A percentile compares a stretch with the other conserved stretches of the same genome.
phyloP scores from a whole-genome alignment of 208 protist species.

The Leptomonas seymouri region DNA sequence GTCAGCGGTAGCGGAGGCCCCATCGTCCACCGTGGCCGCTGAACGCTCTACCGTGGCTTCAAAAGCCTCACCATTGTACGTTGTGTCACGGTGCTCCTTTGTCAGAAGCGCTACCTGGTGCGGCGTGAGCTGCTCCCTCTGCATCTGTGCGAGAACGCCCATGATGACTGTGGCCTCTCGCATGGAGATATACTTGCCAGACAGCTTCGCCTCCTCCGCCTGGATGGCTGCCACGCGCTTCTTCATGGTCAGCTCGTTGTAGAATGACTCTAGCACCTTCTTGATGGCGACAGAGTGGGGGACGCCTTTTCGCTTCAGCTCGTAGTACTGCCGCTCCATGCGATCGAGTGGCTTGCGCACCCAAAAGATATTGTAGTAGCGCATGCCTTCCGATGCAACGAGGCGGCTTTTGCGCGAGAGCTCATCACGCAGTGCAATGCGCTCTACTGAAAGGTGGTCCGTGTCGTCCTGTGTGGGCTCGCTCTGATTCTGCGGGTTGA shows the following conservation, averaged over 20 bases:
- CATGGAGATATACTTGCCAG: constrained; percentile 90
- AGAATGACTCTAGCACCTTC: constrained; percentile 76
- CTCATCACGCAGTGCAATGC: constrained; percentile 77
- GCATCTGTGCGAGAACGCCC: constrained; percentile 79
- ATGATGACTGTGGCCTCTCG: constrained; percentile 88
- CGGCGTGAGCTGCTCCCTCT: constrained; percentile 86
- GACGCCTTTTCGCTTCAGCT: constrained; percentile 71
- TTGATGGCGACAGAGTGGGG: constrained; percentile 76
- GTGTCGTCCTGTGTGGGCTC: constrained; percentile 82
- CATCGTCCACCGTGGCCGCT: background rate
- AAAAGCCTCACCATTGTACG: constrained; percentile 38
- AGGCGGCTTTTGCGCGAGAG: constrained; percentile 82
- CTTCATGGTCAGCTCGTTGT: constrained; percentile 80
- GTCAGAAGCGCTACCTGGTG: constrained; percentile 80
- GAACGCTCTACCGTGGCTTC: constrained; percentile 46
- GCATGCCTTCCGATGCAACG: constrained; percentile 88
- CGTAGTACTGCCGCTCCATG: constrained; percentile 91
- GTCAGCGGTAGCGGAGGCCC: background rate
- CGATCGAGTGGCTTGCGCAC: constrained; percentile 90
- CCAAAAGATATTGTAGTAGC: constrained; percentile 94
- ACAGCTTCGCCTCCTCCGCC: constrained; percentile 90
- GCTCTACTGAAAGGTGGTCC: constrained; percentile 57
- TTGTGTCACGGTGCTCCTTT: constrained; percentile 51
- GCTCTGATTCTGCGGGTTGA: constrained; percentile 83
- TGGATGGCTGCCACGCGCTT: constrained; percentile 88